Evolutionary conservation across 345 rosid species (phyloP), one percentile per base, ranked within the genome.

Genomic region (Crucihimalaya himalaica): DNA sequence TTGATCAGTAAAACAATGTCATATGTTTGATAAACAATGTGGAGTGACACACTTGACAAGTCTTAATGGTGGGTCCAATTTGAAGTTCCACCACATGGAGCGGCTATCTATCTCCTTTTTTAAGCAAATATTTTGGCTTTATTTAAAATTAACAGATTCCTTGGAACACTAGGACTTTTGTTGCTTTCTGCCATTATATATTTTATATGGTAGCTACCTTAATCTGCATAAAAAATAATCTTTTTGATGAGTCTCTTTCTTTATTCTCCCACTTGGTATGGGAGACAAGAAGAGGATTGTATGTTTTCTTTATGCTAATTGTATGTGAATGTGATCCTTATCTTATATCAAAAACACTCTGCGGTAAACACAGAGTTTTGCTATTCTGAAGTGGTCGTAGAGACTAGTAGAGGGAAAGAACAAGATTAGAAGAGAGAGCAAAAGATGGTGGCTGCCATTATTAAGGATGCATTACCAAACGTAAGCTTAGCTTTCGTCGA

Each of bases 381-480:
- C 93, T 93, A 93, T 76, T 77, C 83, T 2, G 97, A 93, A 81
- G 85, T 82, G 9, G 92, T 59, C 84, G 89, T 66, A 79, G 81
- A 19, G n/a, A n/a, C n/a, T n/a, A n/a, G 87, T 89, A 21, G 96
- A 91, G 66, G 96, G 94, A 68, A 86, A 84, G 64, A 84, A 62
- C 81, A 85, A 83, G 79, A 81, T 80, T 37, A 71, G 84, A 40
- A 88, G 75, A 68, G 91, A 86, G 71, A 85, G 93, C 81, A 88
- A 86, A 83, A 77, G 88, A 63, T 88, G 98, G 97, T 93, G 98
- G 97, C 96, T 93, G 42, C 81, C 72, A 66, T 85, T 61, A 85
- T 89, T 59, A 84, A 66, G 70, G 90, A 85, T 76, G 85, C 92
- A 12, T 78, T 89, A 37, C 88, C 86, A 21, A 89, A 86, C 85